These are phyloP conservation scores for Ramaria rubella DNA, from an alignment of 768 basidiomycete species.

Conservation along the genomic window DNA sequence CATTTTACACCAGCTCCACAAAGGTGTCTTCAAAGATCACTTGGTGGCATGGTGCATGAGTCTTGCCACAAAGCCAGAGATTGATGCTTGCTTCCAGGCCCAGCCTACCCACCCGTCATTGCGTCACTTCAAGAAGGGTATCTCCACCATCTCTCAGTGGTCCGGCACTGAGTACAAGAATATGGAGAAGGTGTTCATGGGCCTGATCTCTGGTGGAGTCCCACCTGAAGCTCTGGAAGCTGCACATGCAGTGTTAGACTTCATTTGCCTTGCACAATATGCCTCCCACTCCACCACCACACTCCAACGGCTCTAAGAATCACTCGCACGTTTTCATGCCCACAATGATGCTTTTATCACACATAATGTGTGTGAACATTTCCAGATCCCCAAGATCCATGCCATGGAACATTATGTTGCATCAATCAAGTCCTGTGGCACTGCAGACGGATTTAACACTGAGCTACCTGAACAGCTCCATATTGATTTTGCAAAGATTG, in stretches of 20 bases:
- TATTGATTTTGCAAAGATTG: conserved; percentile 33
- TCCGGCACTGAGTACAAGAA: too few species aligned
- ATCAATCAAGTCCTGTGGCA: too few species aligned
- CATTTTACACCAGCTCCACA: conserved; percentile 42
- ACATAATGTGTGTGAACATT: conserved; percentile 18
- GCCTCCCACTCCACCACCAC: too few species aligned
- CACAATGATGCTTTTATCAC: conserved; percentile 25
- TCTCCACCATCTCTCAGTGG: too few species aligned
- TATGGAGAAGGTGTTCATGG: too few species aligned
- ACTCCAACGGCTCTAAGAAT: conserved; percentile 20
- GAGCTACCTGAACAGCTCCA: too few species aligned
- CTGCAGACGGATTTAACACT: too few species aligned
- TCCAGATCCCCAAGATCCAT: conserved; percentile 19
- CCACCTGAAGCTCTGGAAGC: conserved; percentile 18
- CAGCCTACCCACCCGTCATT: conserved; percentile 26
- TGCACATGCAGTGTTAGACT: conserved; percentile 27
- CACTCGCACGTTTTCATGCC: conserved; percentile 23
- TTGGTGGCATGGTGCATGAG: too few species aligned
- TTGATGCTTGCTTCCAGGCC: conserved; percentile 32
- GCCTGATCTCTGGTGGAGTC: conserved; percentile 14
- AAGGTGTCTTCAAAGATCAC: too few species aligned
- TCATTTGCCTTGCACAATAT: conserved; percentile 29
- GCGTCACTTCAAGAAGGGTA: too few species aligned
- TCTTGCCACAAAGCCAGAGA: conserved; percentile 25
- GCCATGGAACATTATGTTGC: too few species aligned